A percentile compares a stretch with the other conserved stretches of the same genome.
Evolutionary conservation across 768 basidiomycete genomes (phyloP).

Genomic region (Xerocomus brunneocitrinus): DNA sequence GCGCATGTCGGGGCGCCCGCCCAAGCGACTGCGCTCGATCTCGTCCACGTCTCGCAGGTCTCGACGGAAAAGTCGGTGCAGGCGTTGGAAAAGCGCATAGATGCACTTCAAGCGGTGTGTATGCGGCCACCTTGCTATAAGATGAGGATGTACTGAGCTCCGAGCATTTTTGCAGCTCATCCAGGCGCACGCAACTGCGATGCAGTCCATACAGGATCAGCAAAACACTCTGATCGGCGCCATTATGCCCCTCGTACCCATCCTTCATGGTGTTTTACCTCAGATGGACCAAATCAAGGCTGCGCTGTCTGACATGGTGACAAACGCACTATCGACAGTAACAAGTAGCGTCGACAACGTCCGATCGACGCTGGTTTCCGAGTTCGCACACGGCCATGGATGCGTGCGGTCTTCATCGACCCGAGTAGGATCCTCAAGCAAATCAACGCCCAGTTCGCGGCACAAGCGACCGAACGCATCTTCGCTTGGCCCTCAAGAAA

Average conservation of each 20-base stretch:
- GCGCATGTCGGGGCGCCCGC: constrained; percentile 54
- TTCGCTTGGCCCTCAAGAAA: neutral
- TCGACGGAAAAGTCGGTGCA: constrained; percentile 39
- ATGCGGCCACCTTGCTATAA: neutral
- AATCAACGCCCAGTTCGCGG: neutral
- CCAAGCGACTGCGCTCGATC: constrained; percentile 40
- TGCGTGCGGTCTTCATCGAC: constrained; percentile 2
- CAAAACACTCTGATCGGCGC: constrained; percentile 36
- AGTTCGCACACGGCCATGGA: neutral
- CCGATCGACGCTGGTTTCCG: constrained; percentile 8
- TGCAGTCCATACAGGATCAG: constrained; percentile 50
- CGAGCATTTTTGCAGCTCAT: constrained; percentile 34
- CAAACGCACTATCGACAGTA: constrained; percentile 15
- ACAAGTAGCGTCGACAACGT: constrained; percentile 11
- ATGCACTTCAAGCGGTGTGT: constrained; percentile 50
- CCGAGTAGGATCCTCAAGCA: constrained; percentile 1
- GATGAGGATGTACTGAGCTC: constrained; percentile 10
- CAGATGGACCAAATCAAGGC: constrained; percentile 40
- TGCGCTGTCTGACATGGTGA: constrained; percentile 15
- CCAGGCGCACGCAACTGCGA: constrained; percentile 50
- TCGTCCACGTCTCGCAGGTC: constrained; percentile 36
- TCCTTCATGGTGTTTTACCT: constrained; percentile 54
- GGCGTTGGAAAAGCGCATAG: constrained; percentile 50
- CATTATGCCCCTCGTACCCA: constrained; percentile 55
- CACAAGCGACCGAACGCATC: constrained; percentile 1